Evolutionary conservation across 352 stramenopile genomes (phyloP).

Genomic region (Saprolegnia parasitica): DNA sequence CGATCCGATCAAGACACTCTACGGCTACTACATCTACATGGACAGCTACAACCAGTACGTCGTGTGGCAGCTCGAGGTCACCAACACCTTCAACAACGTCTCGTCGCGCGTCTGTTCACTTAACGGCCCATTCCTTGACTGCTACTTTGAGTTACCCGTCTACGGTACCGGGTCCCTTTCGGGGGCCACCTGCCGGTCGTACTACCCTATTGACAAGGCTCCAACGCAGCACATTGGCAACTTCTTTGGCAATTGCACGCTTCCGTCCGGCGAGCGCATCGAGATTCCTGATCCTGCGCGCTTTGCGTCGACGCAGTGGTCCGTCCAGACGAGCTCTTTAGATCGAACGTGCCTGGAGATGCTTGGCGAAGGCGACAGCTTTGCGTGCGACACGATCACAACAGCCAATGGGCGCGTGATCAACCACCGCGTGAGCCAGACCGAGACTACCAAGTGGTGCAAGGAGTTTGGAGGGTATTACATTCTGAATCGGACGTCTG

Average conservation of each 20-base stretch:
- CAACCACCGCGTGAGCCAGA: constrained; percentile 17
- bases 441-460: constrained; percentile 21
- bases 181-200: constrained; percentile 11
- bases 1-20: constrained; percentile 14
- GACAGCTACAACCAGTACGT: constrained; percentile 1
- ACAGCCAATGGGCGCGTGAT: constrained; percentile 6
- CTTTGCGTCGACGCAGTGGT: constrained; percentile 7
- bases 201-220: constrained; percentile 14
- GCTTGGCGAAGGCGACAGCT: constrained; percentile 14
- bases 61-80: neutral
- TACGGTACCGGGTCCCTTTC: constrained; percentile 7
- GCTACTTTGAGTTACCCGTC: constrained; percentile 21
- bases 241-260: constrained; percentile 25
- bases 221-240: constrained; percentile 13
- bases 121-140: neutral
- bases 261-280: neutral
- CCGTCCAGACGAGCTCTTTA: constrained; percentile 5
- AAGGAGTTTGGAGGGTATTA: constrained; percentile 17
- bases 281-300: neutral
- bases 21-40: constrained; percentile 15
- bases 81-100: neutral
- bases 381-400: constrained; percentile 5
- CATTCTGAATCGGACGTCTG: constrained; percentile 1
- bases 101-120: neutral
- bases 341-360: neutral